Evolutionary conservation across 2,329 filamentous ascomycete species (phyloP).

Genomic region (Apiospora sp.): DNA sequence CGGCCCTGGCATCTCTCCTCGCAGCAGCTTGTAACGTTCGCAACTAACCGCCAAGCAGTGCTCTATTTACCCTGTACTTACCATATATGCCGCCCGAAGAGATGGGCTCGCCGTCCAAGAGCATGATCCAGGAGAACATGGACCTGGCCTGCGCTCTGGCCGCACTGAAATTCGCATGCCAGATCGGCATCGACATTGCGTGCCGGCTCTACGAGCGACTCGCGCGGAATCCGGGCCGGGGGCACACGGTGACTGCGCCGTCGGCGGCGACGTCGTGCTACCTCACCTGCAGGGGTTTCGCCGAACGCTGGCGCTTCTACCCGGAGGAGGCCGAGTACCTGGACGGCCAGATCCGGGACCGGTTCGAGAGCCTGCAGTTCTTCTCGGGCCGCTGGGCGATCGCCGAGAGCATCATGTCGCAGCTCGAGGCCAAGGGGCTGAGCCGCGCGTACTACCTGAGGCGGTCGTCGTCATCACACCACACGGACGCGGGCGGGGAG

Average conservation of each 20-base stretch:
- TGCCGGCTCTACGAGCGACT: conserved; percentile 23
- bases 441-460: conserved; percentile 16
- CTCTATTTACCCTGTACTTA: conserved; percentile 15
- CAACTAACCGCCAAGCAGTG: not conserved
- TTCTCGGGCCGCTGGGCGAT: conserved; percentile 19
- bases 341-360: conserved; percentile 8
- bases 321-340: conserved; percentile 14
- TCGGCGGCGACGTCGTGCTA: conserved; percentile 16
- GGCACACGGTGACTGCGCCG: not conserved
- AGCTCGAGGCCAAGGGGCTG: conserved; percentile 19
- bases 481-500: not conserved
- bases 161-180: conserved; percentile 14
- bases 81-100: conserved; percentile 13
- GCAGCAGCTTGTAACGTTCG: not conserved
- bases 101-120: not conserved
- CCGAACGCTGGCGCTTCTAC: conserved; percentile 17
- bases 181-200: conserved; percentile 24
- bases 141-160: conserved; percentile 17
- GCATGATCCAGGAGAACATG: not conserved
- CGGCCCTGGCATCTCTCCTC: not conserved
- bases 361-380: conserved; percentile 19
- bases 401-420: conserved; percentile 23
- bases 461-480: not conserved
- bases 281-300: not conserved
- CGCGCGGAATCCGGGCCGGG: not conserved